Evolutionary conservation across 2,329 filamentous ascomycete species (phyloP), one percentile per base, ranked within the genome.

Genomic region (Epichloe brachyelytri): DNA sequence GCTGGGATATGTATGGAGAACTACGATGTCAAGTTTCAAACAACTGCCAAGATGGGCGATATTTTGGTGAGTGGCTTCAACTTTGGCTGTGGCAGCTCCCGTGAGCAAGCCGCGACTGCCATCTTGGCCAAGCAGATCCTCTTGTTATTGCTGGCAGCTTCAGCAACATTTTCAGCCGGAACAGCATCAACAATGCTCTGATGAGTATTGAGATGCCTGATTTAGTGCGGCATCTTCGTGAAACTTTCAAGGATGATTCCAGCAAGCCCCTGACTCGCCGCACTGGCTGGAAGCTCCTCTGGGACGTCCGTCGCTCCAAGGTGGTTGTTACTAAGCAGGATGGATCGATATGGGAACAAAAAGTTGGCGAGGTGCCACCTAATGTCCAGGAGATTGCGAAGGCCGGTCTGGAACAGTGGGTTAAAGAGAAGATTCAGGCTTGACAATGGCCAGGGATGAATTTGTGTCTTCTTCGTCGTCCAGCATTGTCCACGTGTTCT

Each of bases 1-100:
- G 88, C 88, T 0, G 73, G 86, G 57, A 89, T 90, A 0, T 90
- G 86, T 67, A 96, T 97, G 89, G 78, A 85, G 64, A 97, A 97
- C 74, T 97, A 95, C 69, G 91, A 97, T 63, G 69, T 77, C 0
- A 64, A 72, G 0, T 96, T 96, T 64, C 66, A 74, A 10, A 65
- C 69, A 1, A 72, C 83, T 37, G 83, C 85, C 44, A 77, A 77
- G 56, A 63, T 78, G 0, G 82, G 80, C 46, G 90, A 97, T 60
- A 87, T 96, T 50, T 77, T 96, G 1, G 89, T 96, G 0, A 71
- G 83, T 0, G 89, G 89, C 34, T 93, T 83, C 72, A 95, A 94
- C 72, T 95, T 96, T 62, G 91, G 91, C 46, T 88, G 83, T 57
- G 89, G 89, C 17, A 49, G 39, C 40, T 52, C 46, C 5, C 74